phyloP scores from a whole-genome alignment of 1,284 basidiomycete genomes.

The Vanrija pseudolonga region DNA sequence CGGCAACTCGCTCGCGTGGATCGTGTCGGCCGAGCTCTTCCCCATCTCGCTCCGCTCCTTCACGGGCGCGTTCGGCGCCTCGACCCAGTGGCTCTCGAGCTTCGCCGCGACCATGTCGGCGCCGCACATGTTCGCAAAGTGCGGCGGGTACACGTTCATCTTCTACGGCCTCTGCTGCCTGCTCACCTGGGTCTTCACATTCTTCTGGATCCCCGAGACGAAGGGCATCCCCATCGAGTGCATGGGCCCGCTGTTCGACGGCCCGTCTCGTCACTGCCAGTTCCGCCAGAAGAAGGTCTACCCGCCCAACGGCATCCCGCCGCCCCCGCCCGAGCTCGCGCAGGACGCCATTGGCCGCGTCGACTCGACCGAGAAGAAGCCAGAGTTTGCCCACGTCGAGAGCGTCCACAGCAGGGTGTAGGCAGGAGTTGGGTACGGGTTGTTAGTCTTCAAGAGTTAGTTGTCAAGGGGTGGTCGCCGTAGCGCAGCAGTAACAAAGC shows the following conservation, averaged over 20 bases:
- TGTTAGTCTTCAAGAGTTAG: too few relatives aligned
- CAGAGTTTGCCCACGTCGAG: too few relatives aligned
- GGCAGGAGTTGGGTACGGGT: too few relatives aligned
- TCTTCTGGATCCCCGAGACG: slow-evolving; percentile 47
- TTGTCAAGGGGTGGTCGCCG: too few relatives aligned
- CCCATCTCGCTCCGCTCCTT: slow-evolving; percentile 28
- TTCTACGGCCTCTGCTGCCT: slow-evolving; percentile 34
- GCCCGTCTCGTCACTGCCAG: slow-evolving; percentile 16
- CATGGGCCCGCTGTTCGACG: slow-evolving; percentile 29
- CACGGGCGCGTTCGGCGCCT: slow-evolving; percentile 27
- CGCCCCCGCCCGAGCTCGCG: not conserved
- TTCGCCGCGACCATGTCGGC: slow-evolving; percentile 34
- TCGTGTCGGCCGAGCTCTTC: slow-evolving; percentile 34
- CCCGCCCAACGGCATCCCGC: slow-evolving; percentile 29
- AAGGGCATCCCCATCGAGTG: slow-evolving; percentile 33
- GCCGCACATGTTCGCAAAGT: slow-evolving; percentile 23
- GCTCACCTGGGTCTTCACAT: slow-evolving; percentile 28
- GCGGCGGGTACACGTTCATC: slow-evolving; percentile 30
- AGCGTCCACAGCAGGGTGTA: too few relatives aligned
- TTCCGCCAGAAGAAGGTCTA: slow-evolving; percentile 30
- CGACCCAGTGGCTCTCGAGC: slow-evolving; percentile 29
- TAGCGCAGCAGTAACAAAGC: too few relatives aligned
- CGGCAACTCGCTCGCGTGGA: slow-evolving; percentile 30
- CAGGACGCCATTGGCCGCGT: too few relatives aligned
- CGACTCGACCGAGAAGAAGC: too few relatives aligned